Base-by-base conservation (phyloP, 208 protist genomes). In the Wallacemonas sp. region DNA sequence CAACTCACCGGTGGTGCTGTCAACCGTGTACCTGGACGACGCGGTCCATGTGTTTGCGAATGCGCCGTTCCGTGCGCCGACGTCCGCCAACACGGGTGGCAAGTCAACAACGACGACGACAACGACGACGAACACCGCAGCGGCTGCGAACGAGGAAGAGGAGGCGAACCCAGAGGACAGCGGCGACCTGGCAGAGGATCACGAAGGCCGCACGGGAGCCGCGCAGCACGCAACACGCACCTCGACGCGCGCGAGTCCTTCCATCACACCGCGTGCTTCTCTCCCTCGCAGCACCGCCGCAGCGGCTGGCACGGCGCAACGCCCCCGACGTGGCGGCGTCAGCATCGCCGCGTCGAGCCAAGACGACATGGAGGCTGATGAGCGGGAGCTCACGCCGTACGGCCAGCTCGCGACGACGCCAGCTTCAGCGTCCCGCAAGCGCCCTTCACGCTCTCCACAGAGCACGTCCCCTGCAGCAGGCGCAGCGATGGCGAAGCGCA, bases 11-110 rank as follows among this genome's bases (percentile, higher is more conserved):
- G 65, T 63, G 46, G 26, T 73, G 41, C 73, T 87, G 27, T 58
- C 66, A 32, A 83, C 69, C 11, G 76, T 88, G 1, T 93, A 75
- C 39, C 73, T 90, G 23, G 72, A 78, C 44, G 41, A 64, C 17
- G 57, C 57, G 38, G 70, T 91, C 1, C 77, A 70, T 32, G 76
- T 88, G 8, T 55, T 72, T 5, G 21, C 79, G 2, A 75, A 87
- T 46, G 78, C 76, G 3, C 82, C 82, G 16, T 91, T 94, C 61
- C 78, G 82, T 16, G 30, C 68, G 2, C 68, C 69, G 24, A 52
- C 46, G 8, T 19, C 41, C n/a, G 23, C 64, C n/a, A 27, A 14
- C 21, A 52, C n/a, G 29, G 61, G 2, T 9, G 44, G 26, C n/a
- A n/a, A n/a, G n/a, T n/a, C n/a, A 8, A n/a, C n/a, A 41, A 41